Conservation (phyloP, 1,284 basidiomycete genomes). For the Phlebopus sp. region DNA sequence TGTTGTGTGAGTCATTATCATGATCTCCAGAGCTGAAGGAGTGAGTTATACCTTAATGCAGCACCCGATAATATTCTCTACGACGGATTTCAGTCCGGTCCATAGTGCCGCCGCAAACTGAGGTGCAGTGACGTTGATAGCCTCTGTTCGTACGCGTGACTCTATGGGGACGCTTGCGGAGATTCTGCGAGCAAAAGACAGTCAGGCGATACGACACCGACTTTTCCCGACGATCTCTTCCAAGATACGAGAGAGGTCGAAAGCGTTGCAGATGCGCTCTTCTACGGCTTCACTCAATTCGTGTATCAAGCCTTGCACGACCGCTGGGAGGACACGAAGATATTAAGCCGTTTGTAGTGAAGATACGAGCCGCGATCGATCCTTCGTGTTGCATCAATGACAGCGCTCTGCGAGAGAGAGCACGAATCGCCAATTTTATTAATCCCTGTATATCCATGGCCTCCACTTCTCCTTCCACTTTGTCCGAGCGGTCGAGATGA, state of each 20-base stretch:
- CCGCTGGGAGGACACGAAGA: conserved; percentile 77
- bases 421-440: conserved; percentile 57
- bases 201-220: conserved; percentile 24
- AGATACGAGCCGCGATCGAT: conserved; percentile 85
- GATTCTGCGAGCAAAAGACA: conserved; percentile 19
- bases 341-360: conserved; percentile 95
- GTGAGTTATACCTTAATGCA: conserved; percentile 74
- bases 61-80: conserved; percentile 87
- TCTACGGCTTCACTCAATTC: conserved; percentile 87
- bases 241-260: conserved; percentile 84
- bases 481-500: conserved; percentile 67
- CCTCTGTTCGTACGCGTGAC: conserved; percentile 80
- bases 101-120: conserved; percentile 84
- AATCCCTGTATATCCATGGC: conserved; percentile 80
- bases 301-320: conserved; percentile 77
- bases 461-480: conserved; percentile 84
- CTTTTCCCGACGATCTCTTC: conserved; percentile 79
- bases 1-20: conserved; percentile 1
- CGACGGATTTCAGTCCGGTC: conserved; percentile 76
- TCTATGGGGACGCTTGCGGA: conserved; percentile 52
- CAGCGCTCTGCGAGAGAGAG: not conserved
- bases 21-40: not conserved
- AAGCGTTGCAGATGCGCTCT: conserved; percentile 74
- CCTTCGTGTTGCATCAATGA: conserved; percentile 43
- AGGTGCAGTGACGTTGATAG: conserved; percentile 76